Base-by-base conservation (phyloP, 352 stramenopile species). In the Phytophthora foliorum region DNA sequence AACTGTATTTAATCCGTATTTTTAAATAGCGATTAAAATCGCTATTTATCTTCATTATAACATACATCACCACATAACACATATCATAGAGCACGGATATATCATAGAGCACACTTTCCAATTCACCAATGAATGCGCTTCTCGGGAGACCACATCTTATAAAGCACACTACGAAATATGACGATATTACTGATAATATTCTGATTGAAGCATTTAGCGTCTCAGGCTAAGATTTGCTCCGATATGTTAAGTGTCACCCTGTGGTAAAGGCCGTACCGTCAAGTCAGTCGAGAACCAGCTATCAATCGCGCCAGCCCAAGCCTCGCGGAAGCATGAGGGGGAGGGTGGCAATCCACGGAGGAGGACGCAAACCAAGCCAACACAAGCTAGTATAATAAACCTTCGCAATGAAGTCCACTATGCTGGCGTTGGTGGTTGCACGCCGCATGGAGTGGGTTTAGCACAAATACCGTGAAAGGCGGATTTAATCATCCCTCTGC, bases 211-310 rank as follows among this genome's bases (percentile, higher is more conserved):
- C 2, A 49, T 49, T n/a, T n/a, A n/a, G n/a, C n/a, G n/a, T n/a
- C n/a, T n/a, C n/a, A n/a, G n/a, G n/a, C n/a, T n/a, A n/a, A n/a
- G 41, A n/a, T 54, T 54, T 39, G 25, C 25, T 27, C 5, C 17
- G 44, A 22, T 54, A 25, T 54, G 46, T 25, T 41, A 54, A 54
- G 6, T 54, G 46, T 41, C 46, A 54, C 46, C 27, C 6, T 54
- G 25, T 24, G 14, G 24, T 39, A 24, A 17, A 16, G 27, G 5
- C 16, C 9, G 13, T 4, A 54, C 2, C 21, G 16, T 3, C 4
- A 54, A n/a, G n/a, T 14, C 45, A 52, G 45, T 52, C 25, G 5
- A 21, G 11, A 52, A 36, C 10, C 17, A 21, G 34, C 25, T 21
- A 36, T 10, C 31, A n/a, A n/a, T 36, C 31, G 11, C 45, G 10